These are phyloP conservation scores for Aspergillus piperis DNA, from an alignment of 2,329 filamentous ascomycete species.

Conservation along the genomic window DNA sequence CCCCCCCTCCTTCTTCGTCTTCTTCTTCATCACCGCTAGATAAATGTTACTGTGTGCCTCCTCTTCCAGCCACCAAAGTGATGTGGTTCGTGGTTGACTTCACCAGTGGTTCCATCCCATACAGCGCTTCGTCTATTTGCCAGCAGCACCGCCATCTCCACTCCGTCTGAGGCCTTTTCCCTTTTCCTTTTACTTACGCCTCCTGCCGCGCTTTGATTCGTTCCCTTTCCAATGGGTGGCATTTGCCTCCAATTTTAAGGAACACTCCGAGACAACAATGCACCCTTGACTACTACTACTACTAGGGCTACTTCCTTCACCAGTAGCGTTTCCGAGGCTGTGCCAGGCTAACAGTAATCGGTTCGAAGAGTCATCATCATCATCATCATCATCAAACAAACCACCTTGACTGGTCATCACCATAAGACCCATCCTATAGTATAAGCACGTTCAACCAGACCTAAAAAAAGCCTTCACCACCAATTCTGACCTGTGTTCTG, in stretches of 20 bases:
- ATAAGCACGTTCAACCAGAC: background rate
- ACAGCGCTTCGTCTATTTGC: slow-evolving; percentile 14
- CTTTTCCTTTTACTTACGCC: slow-evolving; percentile 4
- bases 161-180: slow-evolving; percentile 14
- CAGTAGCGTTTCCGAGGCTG: background rate
- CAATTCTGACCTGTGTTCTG: too few species aligned
- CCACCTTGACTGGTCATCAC: background rate
- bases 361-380: background rate
- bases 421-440: background rate
- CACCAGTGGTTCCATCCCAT: slow-evolving; percentile 17
- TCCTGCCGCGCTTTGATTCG: background rate
- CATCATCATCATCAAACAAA: too few species aligned
- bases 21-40: background rate
- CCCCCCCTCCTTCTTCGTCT: background rate
- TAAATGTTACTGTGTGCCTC: background rate
- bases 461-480: too few species aligned
- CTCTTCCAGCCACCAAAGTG: background rate
- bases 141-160: slow-evolving; percentile 14
- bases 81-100: slow-evolving; percentile 20
- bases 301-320: background rate
- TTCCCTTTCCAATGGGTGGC: slow-evolving; percentile 3
- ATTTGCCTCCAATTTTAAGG: slow-evolving; percentile 9
- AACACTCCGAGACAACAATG: background rate
- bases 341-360: background rate
- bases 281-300: background rate